Evolutionary conservation across 495 filamentous ascomycete species (phyloP).

Genomic region (Penicillium arizonense): DNA sequence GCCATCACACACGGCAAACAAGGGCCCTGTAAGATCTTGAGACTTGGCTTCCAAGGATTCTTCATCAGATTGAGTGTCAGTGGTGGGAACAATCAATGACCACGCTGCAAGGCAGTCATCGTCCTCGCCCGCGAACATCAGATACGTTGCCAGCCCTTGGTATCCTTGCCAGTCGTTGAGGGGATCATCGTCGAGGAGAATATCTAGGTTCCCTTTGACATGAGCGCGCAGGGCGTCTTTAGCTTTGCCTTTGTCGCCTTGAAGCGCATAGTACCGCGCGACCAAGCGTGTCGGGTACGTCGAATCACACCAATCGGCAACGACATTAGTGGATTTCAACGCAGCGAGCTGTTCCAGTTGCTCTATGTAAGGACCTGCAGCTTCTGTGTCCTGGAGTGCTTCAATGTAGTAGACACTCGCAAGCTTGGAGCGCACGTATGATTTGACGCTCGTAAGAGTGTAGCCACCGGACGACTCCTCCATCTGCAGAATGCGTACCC

Average conservation of each 20-base stretch:
- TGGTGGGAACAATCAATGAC: conserved; percentile 12
- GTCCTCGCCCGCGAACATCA: conserved; percentile 17
- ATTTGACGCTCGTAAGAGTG: neutral
- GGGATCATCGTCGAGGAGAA: conserved; percentile 42
- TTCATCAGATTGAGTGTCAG: neutral
- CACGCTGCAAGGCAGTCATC: conserved; percentile 17
- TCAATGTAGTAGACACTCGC: conserved; percentile 1
- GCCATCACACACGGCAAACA: conserved; percentile 21
- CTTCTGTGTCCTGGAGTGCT: neutral
- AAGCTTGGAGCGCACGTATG: neutral
- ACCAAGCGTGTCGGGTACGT: conserved; percentile 9
- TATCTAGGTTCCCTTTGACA: conserved; percentile 35
- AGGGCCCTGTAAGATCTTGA: conserved; percentile 1
- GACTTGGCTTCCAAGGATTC: neutral
- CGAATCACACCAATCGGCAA: neutral
- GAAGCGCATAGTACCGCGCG: conserved; percentile 27
- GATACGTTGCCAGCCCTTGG: conserved; percentile 18
- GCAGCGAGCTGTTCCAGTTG: neutral
- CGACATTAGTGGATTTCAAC: neutral
- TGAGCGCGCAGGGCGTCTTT: conserved; percentile 24
- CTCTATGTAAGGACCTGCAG: neutral
- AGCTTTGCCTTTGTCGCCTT: conserved; percentile 21
- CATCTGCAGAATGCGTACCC: conserved; percentile 7
- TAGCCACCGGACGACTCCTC: neutral
- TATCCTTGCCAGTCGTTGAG: conserved; percentile 42